Conservation (phyloP, 768 basidiomycete species). For the Amanita polypyramis region DNA sequence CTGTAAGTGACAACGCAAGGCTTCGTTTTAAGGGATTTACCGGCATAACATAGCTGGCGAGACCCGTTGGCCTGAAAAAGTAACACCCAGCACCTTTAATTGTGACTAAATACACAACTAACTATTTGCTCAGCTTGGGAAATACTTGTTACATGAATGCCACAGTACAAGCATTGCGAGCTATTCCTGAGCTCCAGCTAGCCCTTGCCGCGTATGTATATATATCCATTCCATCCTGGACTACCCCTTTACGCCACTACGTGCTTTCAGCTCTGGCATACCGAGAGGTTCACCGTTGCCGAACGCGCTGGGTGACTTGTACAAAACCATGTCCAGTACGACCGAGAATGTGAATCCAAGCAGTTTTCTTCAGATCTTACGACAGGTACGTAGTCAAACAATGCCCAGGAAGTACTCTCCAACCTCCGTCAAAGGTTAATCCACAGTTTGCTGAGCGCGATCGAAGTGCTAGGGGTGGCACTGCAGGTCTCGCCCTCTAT, state of each 20-base stretch:
- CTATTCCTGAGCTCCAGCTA: conserved; percentile 79
- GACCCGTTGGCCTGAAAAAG: conserved; percentile 80
- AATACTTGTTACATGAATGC: conserved; percentile 99
- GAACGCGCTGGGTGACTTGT: conserved; percentile 57
- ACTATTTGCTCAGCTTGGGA: conserved; percentile 41
- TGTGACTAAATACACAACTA: neutral
- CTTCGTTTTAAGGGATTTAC: conserved; percentile 1
- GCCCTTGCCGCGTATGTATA: conserved; percentile 52
- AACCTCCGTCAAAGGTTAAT: conserved; percentile 36
- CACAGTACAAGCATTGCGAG: conserved; percentile 86
- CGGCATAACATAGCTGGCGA: conserved; percentile 41
- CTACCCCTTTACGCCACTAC: neutral
- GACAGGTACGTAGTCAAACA: conserved; percentile 29
- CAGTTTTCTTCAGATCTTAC: conserved; percentile 57
- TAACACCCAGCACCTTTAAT: conserved; percentile 13
- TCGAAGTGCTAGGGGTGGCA: conserved; percentile 28
- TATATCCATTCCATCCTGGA: conserved; percentile 4
- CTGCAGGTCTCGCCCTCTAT: conserved; percentile 35
- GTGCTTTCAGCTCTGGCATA: conserved; percentile 20
- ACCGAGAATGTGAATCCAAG: conserved; percentile 67
- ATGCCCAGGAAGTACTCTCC: neutral
- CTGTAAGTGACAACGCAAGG: conserved; percentile 34
- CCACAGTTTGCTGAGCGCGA: conserved; percentile 86
- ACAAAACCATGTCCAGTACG: conserved; percentile 61
- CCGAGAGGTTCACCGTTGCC: conserved; percentile 32